Evolutionary conservation across 1,284 basidiomycete species (phyloP).

Genomic region (Neolentinus lepideus): DNA sequence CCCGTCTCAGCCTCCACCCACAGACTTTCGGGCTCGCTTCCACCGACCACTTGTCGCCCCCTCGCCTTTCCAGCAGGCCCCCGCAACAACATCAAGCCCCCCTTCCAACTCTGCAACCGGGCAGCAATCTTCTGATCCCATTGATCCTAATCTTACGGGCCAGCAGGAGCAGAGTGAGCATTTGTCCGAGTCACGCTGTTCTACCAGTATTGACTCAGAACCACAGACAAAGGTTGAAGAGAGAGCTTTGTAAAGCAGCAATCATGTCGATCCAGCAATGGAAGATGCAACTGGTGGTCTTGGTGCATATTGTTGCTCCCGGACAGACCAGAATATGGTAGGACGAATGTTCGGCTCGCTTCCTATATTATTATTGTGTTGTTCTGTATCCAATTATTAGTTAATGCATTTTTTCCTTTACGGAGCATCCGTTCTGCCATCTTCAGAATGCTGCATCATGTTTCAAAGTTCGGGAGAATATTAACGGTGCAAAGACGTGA

Average conservation of each 20-base stretch:
- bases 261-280: too few relatives aligned
- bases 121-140: slow-evolving; percentile 29
- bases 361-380: neutral
- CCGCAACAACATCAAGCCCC: slow-evolving; percentile 25
- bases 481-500: neutral
- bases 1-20: slow-evolving; percentile 30
- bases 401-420: neutral
- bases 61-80: slow-evolving; percentile 44
- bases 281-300: too few relatives aligned
- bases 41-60: slow-evolving; percentile 58
- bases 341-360: neutral
- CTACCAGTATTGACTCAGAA: neutral
- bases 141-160: slow-evolving; percentile 38
- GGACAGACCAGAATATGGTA: neutral
- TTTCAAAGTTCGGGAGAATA: neutral
- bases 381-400: neutral
- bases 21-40: slow-evolving; percentile 66
- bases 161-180: neutral
- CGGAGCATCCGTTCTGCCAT: neutral
- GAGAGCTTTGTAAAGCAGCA: neutral
- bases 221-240: neutral
- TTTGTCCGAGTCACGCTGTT: neutral
- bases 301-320: too few relatives aligned
- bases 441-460: neutral
- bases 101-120: slow-evolving; percentile 30